A percentile compares a stretch with the other conserved stretches of the same genome.
These are phyloP conservation scores for Beauveria medogensis DNA, from an alignment of 2,329 filamentous ascomycete species.

Conservation along the genomic window DNA sequence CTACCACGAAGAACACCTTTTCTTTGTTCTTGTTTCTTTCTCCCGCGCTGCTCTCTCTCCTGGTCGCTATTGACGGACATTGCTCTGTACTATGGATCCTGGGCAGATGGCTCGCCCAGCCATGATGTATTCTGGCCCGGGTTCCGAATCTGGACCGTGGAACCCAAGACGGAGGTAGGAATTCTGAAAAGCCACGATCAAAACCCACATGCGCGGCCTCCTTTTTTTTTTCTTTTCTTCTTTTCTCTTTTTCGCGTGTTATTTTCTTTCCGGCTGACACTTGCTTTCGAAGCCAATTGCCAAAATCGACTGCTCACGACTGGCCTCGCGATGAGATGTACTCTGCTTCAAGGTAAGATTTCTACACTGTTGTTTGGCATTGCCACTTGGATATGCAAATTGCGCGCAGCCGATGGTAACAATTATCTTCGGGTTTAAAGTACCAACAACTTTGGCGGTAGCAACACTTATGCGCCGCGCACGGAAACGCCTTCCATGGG, in stretches of 20 bases:
- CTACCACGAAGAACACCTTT: neutral
- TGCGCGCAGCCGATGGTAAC: constrained; percentile 1
- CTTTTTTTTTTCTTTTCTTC: neutral
- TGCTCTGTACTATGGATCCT: constrained; percentile 8
- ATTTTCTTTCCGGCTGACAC: neutral
- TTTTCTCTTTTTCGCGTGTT: neutral
- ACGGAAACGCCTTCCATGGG: constrained; percentile 32
- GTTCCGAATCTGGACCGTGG: constrained; percentile 10
- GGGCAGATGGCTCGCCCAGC: constrained; percentile 10
- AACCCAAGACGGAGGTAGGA: constrained; percentile 12
- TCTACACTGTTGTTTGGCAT: neutral
- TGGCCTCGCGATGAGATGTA: constrained; percentile 11
- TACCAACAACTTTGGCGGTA: constrained; percentile 3
- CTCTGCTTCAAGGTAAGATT: constrained; percentile 8
- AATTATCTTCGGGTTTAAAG: neutral
- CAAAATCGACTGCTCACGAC: constrained; percentile 2
- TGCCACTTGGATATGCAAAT: neutral
- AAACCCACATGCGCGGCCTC: neutral
- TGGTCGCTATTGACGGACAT: neutral
- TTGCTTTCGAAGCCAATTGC: neutral
- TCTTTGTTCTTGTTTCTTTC: constrained; percentile 3
- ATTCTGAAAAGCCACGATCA: neutral
- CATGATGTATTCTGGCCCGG: constrained; percentile 9
- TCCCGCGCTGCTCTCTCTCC: neutral
- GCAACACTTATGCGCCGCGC: constrained; percentile 19